phyloP scores from a whole-genome alignment of 75 land plant species.

The Picea sitchensis region DNA sequence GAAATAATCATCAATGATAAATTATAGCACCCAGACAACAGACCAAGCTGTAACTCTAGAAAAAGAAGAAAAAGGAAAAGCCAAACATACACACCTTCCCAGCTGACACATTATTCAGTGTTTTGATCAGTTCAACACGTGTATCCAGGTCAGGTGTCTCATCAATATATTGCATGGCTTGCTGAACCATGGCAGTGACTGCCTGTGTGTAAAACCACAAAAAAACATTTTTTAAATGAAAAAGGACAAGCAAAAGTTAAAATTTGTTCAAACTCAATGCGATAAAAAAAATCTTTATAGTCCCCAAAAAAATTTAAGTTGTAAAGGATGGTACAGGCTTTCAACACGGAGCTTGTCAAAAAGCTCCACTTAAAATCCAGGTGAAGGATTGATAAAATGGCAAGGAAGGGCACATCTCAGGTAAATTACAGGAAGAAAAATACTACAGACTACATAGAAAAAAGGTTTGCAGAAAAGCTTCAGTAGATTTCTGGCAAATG shows the following conservation, averaged over 20 bases:
- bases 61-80: background rate
- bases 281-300: background rate
- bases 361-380: no score
- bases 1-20: slow-evolving; percentile 8
- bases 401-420: background rate
- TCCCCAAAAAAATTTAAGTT: no score
- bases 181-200: slow-evolving; percentile 96
- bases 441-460: no score
- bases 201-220: slow-evolving; percentile 47
- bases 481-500: background rate
- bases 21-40: background rate
- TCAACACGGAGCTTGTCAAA: background rate
- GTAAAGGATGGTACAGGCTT: no score
- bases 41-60: background rate
- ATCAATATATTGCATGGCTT: slow-evolving; percentile 98
- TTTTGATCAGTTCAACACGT: slow-evolving; percentile 87
- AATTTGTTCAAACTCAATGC: background rate
- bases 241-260: background rate
- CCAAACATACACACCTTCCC: slow-evolving; percentile 68
- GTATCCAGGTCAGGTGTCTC: slow-evolving; percentile 88
- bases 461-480: background rate
- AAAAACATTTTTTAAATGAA: background rate
- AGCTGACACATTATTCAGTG: slow-evolving; percentile 88
- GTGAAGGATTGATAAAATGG: no score
- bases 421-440: background rate